phyloP scores from a whole-genome alignment of 1,284 basidiomycete genomes.

The Boletus holoroseus region DNA sequence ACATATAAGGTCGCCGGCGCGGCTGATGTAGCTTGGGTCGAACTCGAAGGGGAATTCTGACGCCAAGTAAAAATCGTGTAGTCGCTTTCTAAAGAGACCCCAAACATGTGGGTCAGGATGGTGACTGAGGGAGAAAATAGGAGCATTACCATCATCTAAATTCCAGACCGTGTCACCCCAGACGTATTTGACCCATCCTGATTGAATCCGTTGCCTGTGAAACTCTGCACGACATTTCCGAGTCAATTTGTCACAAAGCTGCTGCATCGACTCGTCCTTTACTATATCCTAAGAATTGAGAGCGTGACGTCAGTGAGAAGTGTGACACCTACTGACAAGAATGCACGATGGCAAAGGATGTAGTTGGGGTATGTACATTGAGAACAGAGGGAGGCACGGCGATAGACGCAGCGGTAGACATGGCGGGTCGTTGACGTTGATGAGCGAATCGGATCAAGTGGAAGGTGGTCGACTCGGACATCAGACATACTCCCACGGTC shows the following conservation, averaged over 20 bases:
- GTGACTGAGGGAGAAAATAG: neutral
- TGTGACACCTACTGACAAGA: constrained; percentile 46
- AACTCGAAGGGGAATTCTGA: constrained; percentile 37
- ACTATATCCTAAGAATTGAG: constrained; percentile 38
- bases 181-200: constrained; percentile 78
- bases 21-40: constrained; percentile 16
- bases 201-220: constrained; percentile 52
- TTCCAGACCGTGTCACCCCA: constrained; percentile 73
- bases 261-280: constrained; percentile 56
- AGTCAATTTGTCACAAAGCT: constrained; percentile 63
- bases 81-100: constrained; percentile 54
- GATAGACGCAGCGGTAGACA: constrained; percentile 1
- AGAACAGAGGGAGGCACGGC: constrained; percentile 41
- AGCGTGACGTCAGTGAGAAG: neutral
- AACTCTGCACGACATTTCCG: constrained; percentile 56
- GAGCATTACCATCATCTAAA: constrained; percentile 61
- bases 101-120: neutral
- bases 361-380: constrained; percentile 66
- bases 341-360: constrained; percentile 68
- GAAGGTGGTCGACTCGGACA: neutral
- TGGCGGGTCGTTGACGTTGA: neutral
- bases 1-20: constrained; percentile 55
- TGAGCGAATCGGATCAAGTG: neutral
- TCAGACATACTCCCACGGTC: constrained; percentile 4
- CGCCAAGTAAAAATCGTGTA: constrained; percentile 77